phyloP scores from a whole-genome alignment of 2,329 filamentous ascomycete species.

The Ceratocystis huliohia region DNA sequence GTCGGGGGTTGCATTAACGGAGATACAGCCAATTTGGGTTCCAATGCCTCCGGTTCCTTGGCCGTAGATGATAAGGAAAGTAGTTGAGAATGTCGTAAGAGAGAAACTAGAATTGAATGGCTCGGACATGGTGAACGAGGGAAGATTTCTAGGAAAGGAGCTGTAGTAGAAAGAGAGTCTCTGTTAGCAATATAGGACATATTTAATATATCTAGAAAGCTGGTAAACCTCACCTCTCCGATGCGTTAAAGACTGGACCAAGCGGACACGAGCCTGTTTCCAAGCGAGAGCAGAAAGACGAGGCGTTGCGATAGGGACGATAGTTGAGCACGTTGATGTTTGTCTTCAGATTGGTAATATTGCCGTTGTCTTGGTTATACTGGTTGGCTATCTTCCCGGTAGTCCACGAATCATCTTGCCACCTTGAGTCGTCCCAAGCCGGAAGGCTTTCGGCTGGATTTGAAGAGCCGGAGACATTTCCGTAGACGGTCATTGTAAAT shows the following conservation, averaged over 20 bases:
- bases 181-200: neutral
- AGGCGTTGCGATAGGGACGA: slow-evolving; percentile 45
- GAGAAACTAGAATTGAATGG: slow-evolving; percentile 72
- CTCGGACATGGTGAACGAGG: slow-evolving; percentile 60
- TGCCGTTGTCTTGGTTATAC: slow-evolving; percentile 28
- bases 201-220: neutral
- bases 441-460: slow-evolving; percentile 47
- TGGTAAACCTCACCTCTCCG: slow-evolving; percentile 29
- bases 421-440: slow-evolving; percentile 42
- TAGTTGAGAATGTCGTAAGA: slow-evolving; percentile 69
- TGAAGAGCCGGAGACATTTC: slow-evolving; percentile 69
- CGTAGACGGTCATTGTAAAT: slow-evolving; percentile 70
- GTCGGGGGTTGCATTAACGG: slow-evolving; percentile 70
- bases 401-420: slow-evolving; percentile 48
- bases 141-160: slow-evolving; percentile 38
- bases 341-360: slow-evolving; percentile 59
- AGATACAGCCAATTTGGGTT: slow-evolving; percentile 60
- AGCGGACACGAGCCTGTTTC: slow-evolving; percentile 60
- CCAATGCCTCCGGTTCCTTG: slow-evolving; percentile 43
- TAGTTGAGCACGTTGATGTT: slow-evolving; percentile 67
- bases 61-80: slow-evolving; percentile 62
- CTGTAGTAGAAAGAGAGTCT: slow-evolving; percentile 23
- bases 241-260: slow-evolving; percentile 51
- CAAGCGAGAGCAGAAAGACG: slow-evolving; percentile 54
- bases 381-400: slow-evolving; percentile 64